A percentile compares a stretch with the other conserved stretches of the same genome.
Conservation (phyloP, 345 rosid genomes). For the Boechera stricta region DNA sequence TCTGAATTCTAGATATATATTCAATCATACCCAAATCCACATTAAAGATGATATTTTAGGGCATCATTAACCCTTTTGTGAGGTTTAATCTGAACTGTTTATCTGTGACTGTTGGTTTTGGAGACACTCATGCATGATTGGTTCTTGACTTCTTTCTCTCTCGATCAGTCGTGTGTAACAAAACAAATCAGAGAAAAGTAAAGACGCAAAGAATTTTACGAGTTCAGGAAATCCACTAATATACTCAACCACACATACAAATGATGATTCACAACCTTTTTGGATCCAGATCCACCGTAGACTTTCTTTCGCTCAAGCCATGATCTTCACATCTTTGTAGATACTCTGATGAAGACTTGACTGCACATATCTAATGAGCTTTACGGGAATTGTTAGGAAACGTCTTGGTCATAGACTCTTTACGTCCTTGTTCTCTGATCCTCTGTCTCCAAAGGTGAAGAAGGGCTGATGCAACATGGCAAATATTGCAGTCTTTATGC, state of each 20-base stretch:
- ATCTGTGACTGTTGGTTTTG: too few species aligned
- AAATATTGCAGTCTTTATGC: slow-evolving; percentile 21
- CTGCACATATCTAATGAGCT: not conserved
- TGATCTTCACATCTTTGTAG: not conserved
- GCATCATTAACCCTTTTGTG: too few species aligned
- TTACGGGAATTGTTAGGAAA: not conserved
- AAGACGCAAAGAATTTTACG: not conserved
- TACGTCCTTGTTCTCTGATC: not conserved
- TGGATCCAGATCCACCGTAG: not conserved
- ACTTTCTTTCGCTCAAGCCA: not conserved
- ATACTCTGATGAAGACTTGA: too few species aligned
- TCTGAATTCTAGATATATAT: too few species aligned
- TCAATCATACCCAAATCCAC: too few species aligned
- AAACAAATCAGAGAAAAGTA: not conserved
- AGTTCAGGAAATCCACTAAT: not conserved
- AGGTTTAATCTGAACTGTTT: too few species aligned
- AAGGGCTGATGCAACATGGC: slow-evolving; percentile 11
- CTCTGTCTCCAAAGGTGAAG: slow-evolving; percentile 18
- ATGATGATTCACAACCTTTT: not conserved
- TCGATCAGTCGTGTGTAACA: not conserved
- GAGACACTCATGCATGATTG: not conserved
- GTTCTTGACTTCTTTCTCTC: not conserved
- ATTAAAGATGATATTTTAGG: too few species aligned
- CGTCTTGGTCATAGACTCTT: not conserved
- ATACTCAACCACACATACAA: not conserved